phyloP scores from a whole-genome alignment of 2,329 filamentous ascomycete species.

The Dichotomopilus funicola region DNA sequence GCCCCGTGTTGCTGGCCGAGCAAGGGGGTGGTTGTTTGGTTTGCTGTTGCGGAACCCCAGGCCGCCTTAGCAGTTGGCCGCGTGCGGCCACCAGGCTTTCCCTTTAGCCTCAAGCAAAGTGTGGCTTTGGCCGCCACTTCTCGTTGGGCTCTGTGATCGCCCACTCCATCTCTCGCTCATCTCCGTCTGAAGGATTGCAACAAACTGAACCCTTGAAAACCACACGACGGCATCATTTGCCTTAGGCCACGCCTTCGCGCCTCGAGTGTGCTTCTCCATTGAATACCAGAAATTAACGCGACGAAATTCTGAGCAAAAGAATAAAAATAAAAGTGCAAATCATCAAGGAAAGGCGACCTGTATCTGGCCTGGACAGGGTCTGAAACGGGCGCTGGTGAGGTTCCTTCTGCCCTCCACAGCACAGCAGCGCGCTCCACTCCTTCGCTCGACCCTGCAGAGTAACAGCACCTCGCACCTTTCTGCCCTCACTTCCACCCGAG shows the following conservation, averaged over 20 bases:
- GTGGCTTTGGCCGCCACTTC: slow-evolving; percentile 10
- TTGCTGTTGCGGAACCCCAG: too few relatives aligned
- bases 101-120: not conserved
- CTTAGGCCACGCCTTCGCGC: not conserved
- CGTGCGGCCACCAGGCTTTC: too few relatives aligned
- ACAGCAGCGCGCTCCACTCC: not conserved
- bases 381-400: not conserved
- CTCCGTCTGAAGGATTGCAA: not conserved
- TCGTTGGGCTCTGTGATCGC: slow-evolving; percentile 1
- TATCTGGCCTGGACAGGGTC: not conserved
- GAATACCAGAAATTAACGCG: not conserved
- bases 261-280: not conserved
- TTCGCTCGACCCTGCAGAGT: slow-evolving; percentile 8
- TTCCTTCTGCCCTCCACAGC: not conserved
- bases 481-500: not conserved
- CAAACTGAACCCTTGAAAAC: not conserved
- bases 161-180: not conserved
- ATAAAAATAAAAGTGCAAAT: not conserved
- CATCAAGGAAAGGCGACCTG: not conserved
- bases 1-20: too few relatives aligned
- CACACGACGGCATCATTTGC: not conserved
- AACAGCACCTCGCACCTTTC: not conserved
- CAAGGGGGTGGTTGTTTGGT: too few relatives aligned
- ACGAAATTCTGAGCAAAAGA: not conserved
- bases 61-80: too few relatives aligned